Evolutionary conservation across 768 basidiomycete species (phyloP).

Genomic region (Collybia sordida): DNA sequence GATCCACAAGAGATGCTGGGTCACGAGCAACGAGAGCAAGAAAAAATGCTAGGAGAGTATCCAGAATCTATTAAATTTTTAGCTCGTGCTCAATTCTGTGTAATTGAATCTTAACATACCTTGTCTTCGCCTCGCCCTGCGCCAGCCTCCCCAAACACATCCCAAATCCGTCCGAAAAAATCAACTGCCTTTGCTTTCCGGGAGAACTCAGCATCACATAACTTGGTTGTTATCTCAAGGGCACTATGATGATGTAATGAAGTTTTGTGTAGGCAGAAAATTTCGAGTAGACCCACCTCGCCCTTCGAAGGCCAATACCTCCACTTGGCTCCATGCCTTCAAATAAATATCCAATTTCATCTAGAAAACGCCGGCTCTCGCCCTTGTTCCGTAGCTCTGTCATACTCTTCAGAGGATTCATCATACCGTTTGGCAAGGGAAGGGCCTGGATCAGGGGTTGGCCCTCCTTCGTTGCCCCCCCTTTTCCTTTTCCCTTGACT

Average conservation of each 20-base stretch:
- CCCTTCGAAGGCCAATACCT: conserved; percentile 56
- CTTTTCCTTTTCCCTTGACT: conserved; percentile 36
- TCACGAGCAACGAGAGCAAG: conserved; percentile 64
- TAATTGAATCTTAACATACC: conserved; percentile 16
- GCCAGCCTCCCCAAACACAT: conserved; percentile 56
- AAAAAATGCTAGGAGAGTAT: conserved; percentile 62
- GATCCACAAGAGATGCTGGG: conserved; percentile 48
- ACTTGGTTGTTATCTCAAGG: conserved; percentile 70
- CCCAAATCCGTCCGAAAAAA: conserved; percentile 70
- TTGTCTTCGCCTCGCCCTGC: conserved; percentile 62
- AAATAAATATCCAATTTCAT: conserved; percentile 83
- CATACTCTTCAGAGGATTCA: conserved; percentile 77
- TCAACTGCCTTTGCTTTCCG: conserved; percentile 79
- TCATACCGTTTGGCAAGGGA: conserved; percentile 53
- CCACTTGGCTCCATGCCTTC: conserved; percentile 67
- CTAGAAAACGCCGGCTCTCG: conserved; percentile 75
- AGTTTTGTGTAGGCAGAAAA: background rate
- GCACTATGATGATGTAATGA: conserved; percentile 44
- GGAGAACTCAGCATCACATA: conserved; percentile 74
- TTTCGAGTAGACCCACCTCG: conserved; percentile 47
- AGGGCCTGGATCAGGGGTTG: conserved; percentile 8
- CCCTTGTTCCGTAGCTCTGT: conserved; percentile 81
- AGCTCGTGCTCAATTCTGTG: background rate
- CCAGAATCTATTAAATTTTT: conserved; percentile 51
- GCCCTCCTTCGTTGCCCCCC: conserved; percentile 18